Evolutionary conservation across 768 basidiomycete species (phyloP), one percentile per base, ranked within the genome.

Genomic region (Lactarius indigo): DNA sequence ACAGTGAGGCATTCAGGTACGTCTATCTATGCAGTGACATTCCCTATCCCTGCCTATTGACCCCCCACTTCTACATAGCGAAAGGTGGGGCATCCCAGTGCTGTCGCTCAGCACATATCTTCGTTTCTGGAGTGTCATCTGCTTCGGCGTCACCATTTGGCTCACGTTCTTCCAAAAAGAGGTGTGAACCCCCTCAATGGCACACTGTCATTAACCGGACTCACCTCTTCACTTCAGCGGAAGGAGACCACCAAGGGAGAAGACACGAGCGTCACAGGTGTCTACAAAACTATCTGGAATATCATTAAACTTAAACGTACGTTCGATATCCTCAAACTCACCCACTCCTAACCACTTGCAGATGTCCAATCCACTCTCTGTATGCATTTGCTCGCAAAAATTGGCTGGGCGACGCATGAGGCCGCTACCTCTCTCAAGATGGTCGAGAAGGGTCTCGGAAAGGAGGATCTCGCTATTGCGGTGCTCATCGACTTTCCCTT

Each of bases 401-500:
- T 99, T 67, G 96, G 96, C 33, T 97, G 95, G 76, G 92, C 92
- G 57, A 92, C 94, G 30, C 94, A 94, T 77, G 97, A 98, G 56
- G 90, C 94, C 7, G 91, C 89, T 15, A 94, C 93, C 3, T 87
- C 85, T 28, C 83, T 98, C 54, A 99, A 99, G 75, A 85, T 98
- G 79, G 90, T 99, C 52, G 97, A 99, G 76, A 98, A 98, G 74
- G 97, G 97, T 2, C 83, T 99, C 62, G 90, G 88, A 65, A 90
- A 95, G 47, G 97, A 98, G 79, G 97, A 99, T 72, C 83, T 98
- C 44, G 95, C 97, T n/a, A 82, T 95, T 18, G 90, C 94, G 4
- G 96, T 96, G 54, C 85, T 98, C 44, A 90, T 98, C 70, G 97
- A 99, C 77, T 98, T 98, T 72, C 97, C 97, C 2, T 96, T 97